Percentiles rank a stretch among this genome's conserved stretches.
Conservation (phyloP, 139 green algal species). For the Picochlorum sp. region DNA sequence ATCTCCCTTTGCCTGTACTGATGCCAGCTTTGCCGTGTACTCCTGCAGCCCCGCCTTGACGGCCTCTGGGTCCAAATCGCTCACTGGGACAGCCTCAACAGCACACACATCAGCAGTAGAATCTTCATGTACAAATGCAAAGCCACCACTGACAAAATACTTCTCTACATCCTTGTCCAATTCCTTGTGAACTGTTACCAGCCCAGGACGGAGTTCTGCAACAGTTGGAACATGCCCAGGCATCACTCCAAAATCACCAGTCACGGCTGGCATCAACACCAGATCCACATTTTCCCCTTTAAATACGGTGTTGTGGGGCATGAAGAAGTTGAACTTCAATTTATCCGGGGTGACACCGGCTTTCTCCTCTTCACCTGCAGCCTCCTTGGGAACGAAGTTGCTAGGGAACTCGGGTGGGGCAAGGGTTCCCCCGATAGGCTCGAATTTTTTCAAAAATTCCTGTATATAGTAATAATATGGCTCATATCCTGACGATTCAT, state of each 20-base stretch:
- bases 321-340: slow-evolving; percentile 72
- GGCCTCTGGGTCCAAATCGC: slow-evolving; percentile 61
- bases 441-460: slow-evolving; percentile 42
- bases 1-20: slow-evolving; percentile 52
- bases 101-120: slow-evolving; percentile 65
- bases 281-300: slow-evolving; percentile 53
- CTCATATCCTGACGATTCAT: neutral
- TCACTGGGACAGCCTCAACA: slow-evolving; percentile 71
- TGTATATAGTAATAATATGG: slow-evolving; percentile 1
- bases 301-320: slow-evolving; percentile 54
- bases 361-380: slow-evolving; percentile 6
- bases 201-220: slow-evolving; percentile 70
- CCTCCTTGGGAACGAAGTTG: slow-evolving; percentile 31
- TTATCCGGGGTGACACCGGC: slow-evolving; percentile 49
- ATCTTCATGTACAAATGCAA: slow-evolving; percentile 84
- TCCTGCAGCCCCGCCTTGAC: slow-evolving; percentile 62
- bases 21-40: slow-evolving; percentile 66
- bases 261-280: slow-evolving; percentile 69
- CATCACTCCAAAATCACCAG: slow-evolving; percentile 82
- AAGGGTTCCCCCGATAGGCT: slow-evolving; percentile 19
- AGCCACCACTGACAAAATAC: slow-evolving; percentile 78
- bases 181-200: slow-evolving; percentile 71
- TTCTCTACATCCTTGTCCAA: slow-evolving; percentile 68
- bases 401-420: slow-evolving; percentile 29
- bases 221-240: slow-evolving; percentile 83